Evolutionary conservation across 306 rosid genomes (phyloP).

Genomic region (Biancaea sappan): DNA sequence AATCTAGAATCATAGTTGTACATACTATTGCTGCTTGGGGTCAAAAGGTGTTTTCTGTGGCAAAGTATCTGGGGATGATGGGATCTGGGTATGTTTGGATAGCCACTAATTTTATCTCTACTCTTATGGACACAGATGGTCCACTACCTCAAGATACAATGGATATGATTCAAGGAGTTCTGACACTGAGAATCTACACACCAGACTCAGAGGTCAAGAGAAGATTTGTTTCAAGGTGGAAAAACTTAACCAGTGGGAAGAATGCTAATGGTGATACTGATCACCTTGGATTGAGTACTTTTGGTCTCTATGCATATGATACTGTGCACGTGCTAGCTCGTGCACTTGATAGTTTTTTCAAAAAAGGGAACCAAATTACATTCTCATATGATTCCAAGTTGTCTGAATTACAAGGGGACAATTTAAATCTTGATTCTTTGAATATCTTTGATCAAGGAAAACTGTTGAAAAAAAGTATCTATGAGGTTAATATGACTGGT

Average conservation of each 20-base stretch:
- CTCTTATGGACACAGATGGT: constrained; percentile 52
- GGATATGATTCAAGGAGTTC: constrained; percentile 73
- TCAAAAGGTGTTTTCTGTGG: constrained; percentile 53
- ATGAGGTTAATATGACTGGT: constrained; percentile 71
- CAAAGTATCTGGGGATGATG: constrained; percentile 82
- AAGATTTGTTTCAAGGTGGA: constrained; percentile 77
- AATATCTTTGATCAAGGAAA: constrained; percentile 72
- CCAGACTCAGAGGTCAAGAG: constrained; percentile 73
- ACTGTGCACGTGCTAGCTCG: constrained; percentile 85
- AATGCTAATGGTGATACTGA: constrained; percentile 4
- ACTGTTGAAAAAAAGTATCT: constrained; percentile 50
- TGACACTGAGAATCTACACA: constrained; percentile 67
- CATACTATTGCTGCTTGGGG: constrained; percentile 57
- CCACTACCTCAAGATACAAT: constrained; percentile 47
- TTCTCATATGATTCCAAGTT: constrained; percentile 72
- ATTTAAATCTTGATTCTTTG: constrained; percentile 69
- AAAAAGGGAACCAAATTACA: constrained; percentile 67
- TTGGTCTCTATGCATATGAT: constrained; percentile 78
- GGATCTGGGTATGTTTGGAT: constrained; percentile 92
- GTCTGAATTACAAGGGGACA: constrained; percentile 33
- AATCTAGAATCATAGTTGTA: constrained; percentile 78
- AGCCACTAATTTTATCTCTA: constrained; percentile 73
- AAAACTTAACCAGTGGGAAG: constrained; percentile 57
- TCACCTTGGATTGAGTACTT: constrained; percentile 55
- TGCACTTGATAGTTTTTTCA: constrained; percentile 73